Evolutionary conservation across 2,329 filamentous ascomycete species (phyloP), one percentile per base, ranked within the genome.

Genomic region (Ophiostoma montium): DNA sequence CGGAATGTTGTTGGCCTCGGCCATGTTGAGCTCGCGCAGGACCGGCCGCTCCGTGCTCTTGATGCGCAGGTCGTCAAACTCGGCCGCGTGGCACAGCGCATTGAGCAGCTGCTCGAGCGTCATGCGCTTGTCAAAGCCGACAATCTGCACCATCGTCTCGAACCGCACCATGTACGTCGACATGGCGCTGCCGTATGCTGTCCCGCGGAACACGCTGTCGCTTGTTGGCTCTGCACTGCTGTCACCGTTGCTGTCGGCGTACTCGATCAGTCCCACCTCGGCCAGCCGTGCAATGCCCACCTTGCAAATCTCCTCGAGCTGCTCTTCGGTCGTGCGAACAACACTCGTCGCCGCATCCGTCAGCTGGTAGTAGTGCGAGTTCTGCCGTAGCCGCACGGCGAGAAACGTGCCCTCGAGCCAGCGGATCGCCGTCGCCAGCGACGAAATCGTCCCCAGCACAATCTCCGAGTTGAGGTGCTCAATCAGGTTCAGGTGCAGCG

Each of bases 381-480:
- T 87, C 45, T 78, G 70, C 52, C 76, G 73, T 46, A 94, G 70
- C 13, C 87, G 75, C 35, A 92, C 80, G 53, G 81, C 83, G 9
- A 94, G 68, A 57, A 94, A 94, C 0, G 86, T 92, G 1, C 85
- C 78, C 7, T 68, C 68, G 18, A 94, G 75, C 86, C 86, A 94
- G 53, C 68, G 71, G 53, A 80, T 80, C 11, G 86, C 86, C 0
- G 80, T 76, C 1, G 70, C 60, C 0, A 82, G 61, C 55, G 82
- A 74, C 5, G 67, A 73, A 48, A 94, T 78, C 0, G 84, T 88
- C 0, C 83, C 81, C 1, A 94, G 69, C 1, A 82, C 81, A 44
- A 90, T 82, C 59, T 94, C 86, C 2, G 86, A 86, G 58, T 94
- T 94, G 55, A 94, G 63, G 58, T 94, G 86, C 55, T 90, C 85